Evolutionary conservation across 1,139 yeast genomes (phyloP).

Genomic region (Taphrina confusa): DNA sequence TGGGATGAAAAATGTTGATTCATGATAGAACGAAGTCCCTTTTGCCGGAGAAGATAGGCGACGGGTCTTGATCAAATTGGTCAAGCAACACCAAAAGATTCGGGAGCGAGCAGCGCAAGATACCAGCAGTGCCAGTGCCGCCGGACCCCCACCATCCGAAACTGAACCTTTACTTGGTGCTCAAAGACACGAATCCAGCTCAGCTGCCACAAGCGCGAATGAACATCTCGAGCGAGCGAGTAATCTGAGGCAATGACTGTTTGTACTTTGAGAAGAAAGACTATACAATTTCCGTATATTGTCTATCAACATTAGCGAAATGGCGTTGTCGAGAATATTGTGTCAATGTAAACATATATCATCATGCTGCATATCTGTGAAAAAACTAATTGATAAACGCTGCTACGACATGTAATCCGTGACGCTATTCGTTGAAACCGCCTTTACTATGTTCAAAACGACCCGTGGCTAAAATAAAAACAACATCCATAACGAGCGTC

Average conservation of each 20-base stretch:
- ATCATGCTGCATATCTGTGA: no score
- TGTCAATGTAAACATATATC: no score
- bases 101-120: background rate
- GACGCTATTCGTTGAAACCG: no score
- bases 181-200: background rate
- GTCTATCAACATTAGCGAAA: no score
- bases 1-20: background rate
- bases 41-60: constrained; percentile 6
- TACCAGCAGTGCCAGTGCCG: background rate
- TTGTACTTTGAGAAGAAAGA: no score
- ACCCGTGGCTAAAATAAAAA: no score
- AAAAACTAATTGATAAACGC: no score
- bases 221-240: constrained; percentile 11
- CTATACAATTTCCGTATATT: no score
- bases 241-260: constrained; percentile 13
- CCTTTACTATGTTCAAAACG: no score
- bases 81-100: constrained; percentile 13
- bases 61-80: background rate
- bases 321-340: background rate
- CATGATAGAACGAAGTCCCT: constrained; percentile 14
- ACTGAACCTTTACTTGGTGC: background rate
- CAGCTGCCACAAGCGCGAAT: constrained; percentile 3
- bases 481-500: no score
- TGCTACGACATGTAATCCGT: no score
- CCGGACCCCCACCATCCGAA: constrained; percentile 1